Conservation (phyloP, 2,329 filamentous ascomycete species). For the Verruconis gallopava region DNA sequence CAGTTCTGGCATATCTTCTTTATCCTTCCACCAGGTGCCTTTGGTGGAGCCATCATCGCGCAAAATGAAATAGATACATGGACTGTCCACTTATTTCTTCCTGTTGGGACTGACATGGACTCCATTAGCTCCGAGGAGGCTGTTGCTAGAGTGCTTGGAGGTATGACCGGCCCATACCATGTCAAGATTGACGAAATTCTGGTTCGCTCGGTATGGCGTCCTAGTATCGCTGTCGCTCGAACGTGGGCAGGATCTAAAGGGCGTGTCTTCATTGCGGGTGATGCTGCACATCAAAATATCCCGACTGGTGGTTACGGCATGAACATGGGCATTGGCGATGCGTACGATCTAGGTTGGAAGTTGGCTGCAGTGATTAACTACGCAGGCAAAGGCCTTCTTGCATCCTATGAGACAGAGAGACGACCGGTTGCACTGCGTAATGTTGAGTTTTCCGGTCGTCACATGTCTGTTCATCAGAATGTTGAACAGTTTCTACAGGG, state of each 20-base stretch:
- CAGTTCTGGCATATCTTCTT: slow-evolving; percentile 24
- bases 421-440: slow-evolving; percentile 17
- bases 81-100: slow-evolving; percentile 19
- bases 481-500: slow-evolving; percentile 1
- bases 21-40: slow-evolving; percentile 4
- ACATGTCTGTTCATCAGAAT: slow-evolving; percentile 8
- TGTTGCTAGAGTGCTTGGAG: slow-evolving; percentile 17
- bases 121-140: slow-evolving; percentile 16
- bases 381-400: slow-evolving; percentile 16
- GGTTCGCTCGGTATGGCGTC: slow-evolving; percentile 19
- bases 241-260: background rate
- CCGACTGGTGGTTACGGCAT: slow-evolving; percentile 27
- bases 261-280: slow-evolving; percentile 17
- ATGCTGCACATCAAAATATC: slow-evolving; percentile 24
- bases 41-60: slow-evolving; percentile 18
- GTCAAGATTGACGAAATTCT: slow-evolving; percentile 24
- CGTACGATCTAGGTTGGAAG: slow-evolving; percentile 25
- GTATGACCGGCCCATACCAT: slow-evolving; percentile 10
- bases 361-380: slow-evolving; percentile 18
- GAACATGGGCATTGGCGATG: slow-evolving; percentile 26
- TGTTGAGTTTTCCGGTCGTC: slow-evolving; percentile 16
- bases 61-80: slow-evolving; percentile 24
- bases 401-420: slow-evolving; percentile 20
- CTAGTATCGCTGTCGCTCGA: slow-evolving; percentile 19
- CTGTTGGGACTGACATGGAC: slow-evolving; percentile 12